A percentile compares a stretch with the other conserved stretches of the same genome.
Evolutionary conservation across 495 filamentous ascomycete species (phyloP).

Genomic region (Bombardia bombarda): DNA sequence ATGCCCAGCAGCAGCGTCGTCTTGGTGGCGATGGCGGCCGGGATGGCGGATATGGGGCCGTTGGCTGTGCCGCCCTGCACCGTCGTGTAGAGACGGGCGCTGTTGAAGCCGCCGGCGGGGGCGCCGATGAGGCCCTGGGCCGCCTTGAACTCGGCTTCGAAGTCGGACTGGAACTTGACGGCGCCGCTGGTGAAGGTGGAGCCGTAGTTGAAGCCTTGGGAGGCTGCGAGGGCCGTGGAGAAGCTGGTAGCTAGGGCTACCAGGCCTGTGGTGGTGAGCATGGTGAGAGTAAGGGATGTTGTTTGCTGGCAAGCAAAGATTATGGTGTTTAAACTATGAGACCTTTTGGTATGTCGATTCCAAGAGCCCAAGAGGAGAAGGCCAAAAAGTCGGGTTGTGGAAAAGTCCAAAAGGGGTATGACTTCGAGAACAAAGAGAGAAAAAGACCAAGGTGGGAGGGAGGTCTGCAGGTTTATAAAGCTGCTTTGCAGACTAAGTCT

Average conservation of each 20-base stretch:
- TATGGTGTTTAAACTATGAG: too few relatives aligned
- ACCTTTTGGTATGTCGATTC: too few relatives aligned
- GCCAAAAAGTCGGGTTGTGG: too few relatives aligned
- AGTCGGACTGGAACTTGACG: constrained; percentile 57
- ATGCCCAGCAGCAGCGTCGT: constrained; percentile 69
- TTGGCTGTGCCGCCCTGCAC: constrained; percentile 7
- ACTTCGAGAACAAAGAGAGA: too few relatives aligned
- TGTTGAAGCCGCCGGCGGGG: constrained; percentile 55
- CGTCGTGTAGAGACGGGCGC: constrained; percentile 50
- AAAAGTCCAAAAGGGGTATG: too few relatives aligned
- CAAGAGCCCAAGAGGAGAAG: too few relatives aligned
- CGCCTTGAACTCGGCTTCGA: constrained; percentile 58
- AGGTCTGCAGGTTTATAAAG: too few relatives aligned
- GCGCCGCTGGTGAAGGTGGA: constrained; percentile 51
- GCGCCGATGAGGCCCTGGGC: constrained; percentile 63
- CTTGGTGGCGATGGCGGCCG: constrained; percentile 66
- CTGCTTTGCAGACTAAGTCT: too few relatives aligned
- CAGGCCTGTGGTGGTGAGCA: constrained; percentile 19
- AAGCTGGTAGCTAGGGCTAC: constrained; percentile 24
- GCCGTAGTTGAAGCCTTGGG: constrained; percentile 82
- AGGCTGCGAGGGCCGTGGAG: constrained; percentile 25
- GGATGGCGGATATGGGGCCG: constrained; percentile 60
- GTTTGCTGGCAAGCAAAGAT: too few relatives aligned
- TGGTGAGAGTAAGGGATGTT: too few relatives aligned
- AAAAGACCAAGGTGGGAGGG: too few relatives aligned